A percentile compares a stretch with the other conserved stretches of the same genome.
phyloP scores from a whole-genome alignment of 352 stramenopile genomes.

The Halophytophthora polymorphica region DNA sequence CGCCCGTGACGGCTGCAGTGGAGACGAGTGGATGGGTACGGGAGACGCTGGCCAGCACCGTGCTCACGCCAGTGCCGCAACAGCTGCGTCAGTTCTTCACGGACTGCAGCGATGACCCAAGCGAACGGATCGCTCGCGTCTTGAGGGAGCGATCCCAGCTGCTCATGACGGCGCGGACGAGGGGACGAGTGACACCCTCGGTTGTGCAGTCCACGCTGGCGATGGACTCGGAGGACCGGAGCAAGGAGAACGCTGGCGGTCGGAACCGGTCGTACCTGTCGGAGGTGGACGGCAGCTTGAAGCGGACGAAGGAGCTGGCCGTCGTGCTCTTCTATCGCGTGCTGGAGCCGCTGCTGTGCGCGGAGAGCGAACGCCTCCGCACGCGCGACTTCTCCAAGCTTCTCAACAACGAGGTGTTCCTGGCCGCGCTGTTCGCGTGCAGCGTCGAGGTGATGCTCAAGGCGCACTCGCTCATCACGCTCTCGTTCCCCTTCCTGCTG shows the following conservation, averaged over 20 bases:
- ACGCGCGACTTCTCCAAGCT: conserved; percentile 76
- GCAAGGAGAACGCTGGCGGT: conserved; percentile 17
- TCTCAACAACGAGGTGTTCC: conserved; percentile 78
- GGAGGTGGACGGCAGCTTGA: conserved; percentile 74
- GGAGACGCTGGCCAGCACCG: conserved; percentile 44
- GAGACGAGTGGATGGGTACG: conserved; percentile 84
- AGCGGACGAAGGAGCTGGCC: conserved; percentile 61
- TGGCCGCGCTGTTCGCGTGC: conserved; percentile 78
- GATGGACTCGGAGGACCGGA: conserved; percentile 11
- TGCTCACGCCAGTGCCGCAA: conserved; percentile 31
- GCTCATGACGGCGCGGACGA: conserved; percentile 37
- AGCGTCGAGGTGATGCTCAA: conserved; percentile 84
- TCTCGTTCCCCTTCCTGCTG: conserved; percentile 81
- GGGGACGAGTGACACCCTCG: conserved; percentile 9
- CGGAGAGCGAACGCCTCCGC: conserved; percentile 63
- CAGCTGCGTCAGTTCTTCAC: conserved; percentile 59
- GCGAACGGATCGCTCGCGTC: conserved; percentile 46
- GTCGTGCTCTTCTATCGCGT: conserved; percentile 82
- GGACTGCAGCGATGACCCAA: conserved; percentile 54
- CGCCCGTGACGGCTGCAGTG: conserved; percentile 72
- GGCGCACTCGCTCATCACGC: conserved; percentile 79
- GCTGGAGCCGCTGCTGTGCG: conserved; percentile 67
- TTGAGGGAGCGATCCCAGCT: conserved; percentile 49
- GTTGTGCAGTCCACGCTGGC: conserved; percentile 11
- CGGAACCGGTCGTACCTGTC: conserved; percentile 18